phyloP scores from a whole-genome alignment of 148 eudicot species.

The Linanthus parryae region DNA sequence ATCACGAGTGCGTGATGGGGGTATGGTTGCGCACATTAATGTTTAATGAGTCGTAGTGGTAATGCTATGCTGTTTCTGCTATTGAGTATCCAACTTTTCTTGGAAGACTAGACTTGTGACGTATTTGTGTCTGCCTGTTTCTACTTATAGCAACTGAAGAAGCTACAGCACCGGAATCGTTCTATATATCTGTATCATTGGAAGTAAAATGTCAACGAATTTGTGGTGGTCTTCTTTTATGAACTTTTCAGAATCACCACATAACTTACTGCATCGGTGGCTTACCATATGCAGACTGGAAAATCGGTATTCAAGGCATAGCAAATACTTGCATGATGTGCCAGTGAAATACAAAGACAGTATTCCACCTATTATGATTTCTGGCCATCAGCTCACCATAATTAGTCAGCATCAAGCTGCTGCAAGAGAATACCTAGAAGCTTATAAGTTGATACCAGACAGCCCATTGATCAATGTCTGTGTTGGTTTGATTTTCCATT shows the following conservation, averaged over 20 bases:
- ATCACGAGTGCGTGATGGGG: too few relatives aligned
- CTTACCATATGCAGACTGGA: constrained; percentile 45
- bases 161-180: background rate
- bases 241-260: background rate
- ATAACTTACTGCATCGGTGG: background rate
- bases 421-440: constrained; percentile 83
- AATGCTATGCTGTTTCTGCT: too few relatives aligned
- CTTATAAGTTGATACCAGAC: constrained; percentile 74
- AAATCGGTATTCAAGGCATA: constrained; percentile 49
- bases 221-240: background rate
- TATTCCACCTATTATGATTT: constrained; percentile 70
- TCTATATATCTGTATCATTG: background rate
- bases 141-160: background rate
- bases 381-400: constrained; percentile 68
- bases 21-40: too few relatives aligned
- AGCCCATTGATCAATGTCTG: constrained; percentile 82
- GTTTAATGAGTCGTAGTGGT: too few relatives aligned
- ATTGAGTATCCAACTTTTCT: too few relatives aligned
- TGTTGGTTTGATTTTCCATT: constrained; percentile 23
- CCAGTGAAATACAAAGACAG: constrained; percentile 48
- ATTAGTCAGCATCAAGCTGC: constrained; percentile 88
- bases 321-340: constrained; percentile 51
- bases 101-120: too few relatives aligned
- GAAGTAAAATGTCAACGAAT: too few relatives aligned
- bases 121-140: too few relatives aligned